These are phyloP conservation scores for Xylaria sp. DNA, from an alignment of 2,329 filamentous ascomycete genomes.

Conservation along the genomic window DNA sequence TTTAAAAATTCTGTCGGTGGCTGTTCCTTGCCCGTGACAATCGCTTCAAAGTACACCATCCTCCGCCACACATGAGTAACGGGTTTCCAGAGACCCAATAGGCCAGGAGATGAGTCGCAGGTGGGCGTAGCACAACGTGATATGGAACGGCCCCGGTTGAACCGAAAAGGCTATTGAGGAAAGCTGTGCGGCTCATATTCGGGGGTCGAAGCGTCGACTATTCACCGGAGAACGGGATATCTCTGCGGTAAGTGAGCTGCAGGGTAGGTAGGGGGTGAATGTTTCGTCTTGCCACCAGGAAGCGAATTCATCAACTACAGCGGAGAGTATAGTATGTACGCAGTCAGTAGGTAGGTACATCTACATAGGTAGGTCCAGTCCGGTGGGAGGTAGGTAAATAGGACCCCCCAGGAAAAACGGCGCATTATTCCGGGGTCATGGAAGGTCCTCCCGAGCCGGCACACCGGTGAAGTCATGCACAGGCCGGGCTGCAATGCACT, in stretches of 20 bases:
- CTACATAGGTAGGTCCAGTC: too few relatives aligned
- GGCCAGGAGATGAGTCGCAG: not conserved
- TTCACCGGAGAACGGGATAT: not conserved
- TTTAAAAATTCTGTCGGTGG: too few relatives aligned
- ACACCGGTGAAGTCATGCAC: slow-evolving; percentile 20
- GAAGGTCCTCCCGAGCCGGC: slow-evolving; percentile 14
- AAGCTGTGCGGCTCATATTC: not conserved
- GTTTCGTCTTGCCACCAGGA: not conserved
- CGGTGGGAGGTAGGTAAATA: not conserved
- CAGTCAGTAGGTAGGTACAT: too few relatives aligned
- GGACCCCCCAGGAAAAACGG: slow-evolving; percentile 19
- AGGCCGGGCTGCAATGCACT: slow-evolving; percentile 20
- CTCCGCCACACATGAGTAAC: not conserved
- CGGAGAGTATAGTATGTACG: too few relatives aligned
- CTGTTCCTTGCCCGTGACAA: not conserved
- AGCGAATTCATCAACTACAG: too few relatives aligned
- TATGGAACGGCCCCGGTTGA: not conserved
- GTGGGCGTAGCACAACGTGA: not conserved
- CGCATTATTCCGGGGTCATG: slow-evolving; percentile 16
- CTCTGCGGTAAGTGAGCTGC: not conserved
- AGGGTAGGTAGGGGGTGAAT: not conserved
- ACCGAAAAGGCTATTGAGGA: not conserved
- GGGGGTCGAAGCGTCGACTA: not conserved
- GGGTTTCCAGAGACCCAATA: not conserved
- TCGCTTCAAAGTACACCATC: not conserved